These are phyloP conservation scores for Colletotrichum sp. DNA, from an alignment of 2,329 filamentous ascomycete genomes.

Conservation along the genomic window DNA sequence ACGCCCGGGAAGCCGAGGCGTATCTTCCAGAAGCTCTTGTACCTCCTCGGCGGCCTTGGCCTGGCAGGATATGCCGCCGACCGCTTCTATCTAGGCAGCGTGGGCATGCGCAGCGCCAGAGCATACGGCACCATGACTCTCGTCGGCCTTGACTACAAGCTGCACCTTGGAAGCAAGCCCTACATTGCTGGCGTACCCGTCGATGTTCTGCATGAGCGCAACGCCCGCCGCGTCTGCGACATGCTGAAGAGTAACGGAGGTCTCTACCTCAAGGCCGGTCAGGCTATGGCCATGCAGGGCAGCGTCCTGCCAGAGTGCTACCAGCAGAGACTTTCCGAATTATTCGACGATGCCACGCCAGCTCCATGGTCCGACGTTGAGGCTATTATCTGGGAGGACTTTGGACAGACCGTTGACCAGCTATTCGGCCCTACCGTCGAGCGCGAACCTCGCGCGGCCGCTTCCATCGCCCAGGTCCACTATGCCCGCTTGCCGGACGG, in stretches of 20 bases:
- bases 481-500: slow-evolving; percentile 67
- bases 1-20: background rate
- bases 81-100: slow-evolving; percentile 22
- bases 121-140: slow-evolving; percentile 7
- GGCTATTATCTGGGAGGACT: slow-evolving; percentile 68
- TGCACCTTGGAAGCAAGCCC: slow-evolving; percentile 67
- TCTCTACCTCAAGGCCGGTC: slow-evolving; percentile 73
- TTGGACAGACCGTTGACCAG: slow-evolving; percentile 61
- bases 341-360: slow-evolving; percentile 76
- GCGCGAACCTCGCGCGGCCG: slow-evolving; percentile 48
- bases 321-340: slow-evolving; percentile 70
- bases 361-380: slow-evolving; percentile 70
- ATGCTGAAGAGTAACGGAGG: slow-evolving; percentile 69
- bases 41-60: background rate
- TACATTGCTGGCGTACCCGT: background rate
- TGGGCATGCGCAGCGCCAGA: slow-evolving; percentile 6
- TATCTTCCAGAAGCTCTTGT: background rate
- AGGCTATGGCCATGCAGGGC: slow-evolving; percentile 75
- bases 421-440: slow-evolving; percentile 54
- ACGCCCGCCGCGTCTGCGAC: slow-evolving; percentile 67
- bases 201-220: slow-evolving; percentile 64
- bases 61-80: background rate
- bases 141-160: slow-evolving; percentile 71
- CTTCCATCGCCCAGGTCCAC: slow-evolving; percentile 74
- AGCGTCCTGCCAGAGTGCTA: slow-evolving; percentile 71